Conservation (phyloP, 805 yeast genomes). For the Barnettozyma siamensis region DNA sequence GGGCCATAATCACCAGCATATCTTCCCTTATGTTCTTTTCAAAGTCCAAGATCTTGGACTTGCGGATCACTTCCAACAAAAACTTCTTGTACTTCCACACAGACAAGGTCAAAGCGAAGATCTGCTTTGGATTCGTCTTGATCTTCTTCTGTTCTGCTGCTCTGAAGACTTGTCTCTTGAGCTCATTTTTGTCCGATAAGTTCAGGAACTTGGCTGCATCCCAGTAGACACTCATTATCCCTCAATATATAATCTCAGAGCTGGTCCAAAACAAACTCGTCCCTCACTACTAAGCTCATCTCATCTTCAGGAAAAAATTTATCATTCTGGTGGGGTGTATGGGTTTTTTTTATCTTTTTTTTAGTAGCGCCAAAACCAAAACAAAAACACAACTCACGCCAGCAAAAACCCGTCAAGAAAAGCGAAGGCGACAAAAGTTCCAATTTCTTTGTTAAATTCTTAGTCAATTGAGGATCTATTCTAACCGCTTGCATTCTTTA, state of each 20-base stretch:
- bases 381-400: no score
- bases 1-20: conserved; percentile 61
- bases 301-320: conserved; percentile 1
- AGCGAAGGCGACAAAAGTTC: background rate
- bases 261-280: no score
- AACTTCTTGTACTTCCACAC: conserved; percentile 67
- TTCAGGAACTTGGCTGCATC: conserved; percentile 8
- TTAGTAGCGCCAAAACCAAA: no score
- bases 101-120: conserved; percentile 78
- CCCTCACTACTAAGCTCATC: conserved; percentile 3
- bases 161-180: conserved; percentile 34
- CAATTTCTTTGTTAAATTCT: no score
- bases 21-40: conserved; percentile 48
- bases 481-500: no score
- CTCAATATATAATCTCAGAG: no score
- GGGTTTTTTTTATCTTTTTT: background rate
- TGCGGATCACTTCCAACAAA: conserved; percentile 55
- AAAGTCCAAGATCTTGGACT: conserved; percentile 55
- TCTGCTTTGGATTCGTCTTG: conserved; percentile 71
- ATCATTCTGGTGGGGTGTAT: no score
- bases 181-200: conserved; percentile 6
- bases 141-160: conserved; percentile 42
- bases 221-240: conserved; percentile 12
- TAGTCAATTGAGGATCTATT: no score
- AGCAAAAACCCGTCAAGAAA: no score